Conservation (phyloP, 495 filamentous ascomycete species). For the Daldinia loculata region DNA sequence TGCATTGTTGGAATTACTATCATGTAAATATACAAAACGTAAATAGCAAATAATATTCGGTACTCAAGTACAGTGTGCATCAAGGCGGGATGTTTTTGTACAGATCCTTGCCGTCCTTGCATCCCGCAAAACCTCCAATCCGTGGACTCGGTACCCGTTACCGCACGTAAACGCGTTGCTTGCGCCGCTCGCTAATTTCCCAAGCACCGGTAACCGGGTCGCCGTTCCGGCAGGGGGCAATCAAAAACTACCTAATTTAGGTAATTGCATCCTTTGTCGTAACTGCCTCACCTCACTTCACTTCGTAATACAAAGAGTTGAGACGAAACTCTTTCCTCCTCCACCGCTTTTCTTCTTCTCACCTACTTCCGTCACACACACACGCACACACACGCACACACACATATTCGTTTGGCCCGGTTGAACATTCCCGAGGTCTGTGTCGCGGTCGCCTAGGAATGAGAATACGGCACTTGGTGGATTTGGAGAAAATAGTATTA, state of each 20-base stretch:
- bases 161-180: not conserved
- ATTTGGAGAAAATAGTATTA: not conserved
- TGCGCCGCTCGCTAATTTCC: constrained; percentile 14
- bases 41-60: not conserved
- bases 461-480: constrained; percentile 6
- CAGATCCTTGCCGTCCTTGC: constrained; percentile 20
- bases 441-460: constrained; percentile 3
- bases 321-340: not conserved
- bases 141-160: not conserved
- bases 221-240: constrained; percentile 5
- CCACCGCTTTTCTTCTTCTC: not conserved
- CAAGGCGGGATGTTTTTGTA: not conserved
- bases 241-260: not conserved
- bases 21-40: not conserved
- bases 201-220: constrained; percentile 14
- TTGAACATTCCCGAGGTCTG: constrained; percentile 5
- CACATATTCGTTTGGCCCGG: constrained; percentile 11
- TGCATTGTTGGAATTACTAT: not conserved
- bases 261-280: not conserved
- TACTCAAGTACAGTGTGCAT: not conserved
- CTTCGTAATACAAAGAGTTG: not conserved
- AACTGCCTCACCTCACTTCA: not conserved
- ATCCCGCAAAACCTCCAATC: constrained; percentile 9
- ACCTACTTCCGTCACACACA: not conserved
- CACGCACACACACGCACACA: not conserved